Evolutionary conservation across 176 grass and related monocot species (phyloP).

Genomic region (Rhynchospora breviuscula): DNA sequence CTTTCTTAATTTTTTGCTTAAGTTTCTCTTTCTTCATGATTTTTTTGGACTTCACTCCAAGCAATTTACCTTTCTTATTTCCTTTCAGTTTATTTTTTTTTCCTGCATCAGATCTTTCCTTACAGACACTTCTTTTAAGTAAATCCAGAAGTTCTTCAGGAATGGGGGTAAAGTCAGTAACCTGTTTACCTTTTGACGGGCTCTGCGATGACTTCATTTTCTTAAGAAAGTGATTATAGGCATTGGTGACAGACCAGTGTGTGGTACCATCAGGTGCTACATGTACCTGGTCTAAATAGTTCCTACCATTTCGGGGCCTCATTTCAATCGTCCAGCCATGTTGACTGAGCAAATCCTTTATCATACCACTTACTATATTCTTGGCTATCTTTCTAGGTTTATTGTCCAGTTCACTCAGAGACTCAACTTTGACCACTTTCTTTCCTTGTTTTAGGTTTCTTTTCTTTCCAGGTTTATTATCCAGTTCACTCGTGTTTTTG

Average conservation of each 20-base stretch:
- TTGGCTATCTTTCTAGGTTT: slow-evolving; percentile 28
- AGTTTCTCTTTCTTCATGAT: slow-evolving; percentile 4
- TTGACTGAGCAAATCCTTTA: slow-evolving; percentile 68
- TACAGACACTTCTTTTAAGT: slow-evolving; percentile 63
- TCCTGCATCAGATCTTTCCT: slow-evolving; percentile 38
- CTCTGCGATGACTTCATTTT: slow-evolving; percentile 25
- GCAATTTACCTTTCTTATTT: slow-evolving; percentile 37
- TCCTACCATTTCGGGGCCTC: slow-evolving; percentile 72
- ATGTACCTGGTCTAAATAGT: slow-evolving; percentile 86
- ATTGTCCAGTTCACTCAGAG: slow-evolving; percentile 15
- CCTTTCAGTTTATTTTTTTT: slow-evolving; percentile 30
- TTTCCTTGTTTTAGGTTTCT: slow-evolving; percentile 51
- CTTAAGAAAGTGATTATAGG: slow-evolving; percentile 48
- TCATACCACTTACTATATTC: slow-evolving; percentile 68
- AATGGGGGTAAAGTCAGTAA: slow-evolving; percentile 32
- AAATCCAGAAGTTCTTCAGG: slow-evolving; percentile 51
- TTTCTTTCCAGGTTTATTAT: slow-evolving; percentile 9
- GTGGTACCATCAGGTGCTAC: slow-evolving; percentile 75
- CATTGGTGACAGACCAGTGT: slow-evolving; percentile 96
- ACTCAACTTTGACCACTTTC: slow-evolving; percentile 7
- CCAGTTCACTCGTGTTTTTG: background rate
- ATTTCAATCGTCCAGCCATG: slow-evolving; percentile 88
- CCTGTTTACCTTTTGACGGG: slow-evolving; percentile 29
- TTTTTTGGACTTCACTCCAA: slow-evolving; percentile 15
- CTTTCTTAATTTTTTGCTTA: slow-evolving; percentile 11